Evolutionary conservation across 192 early-diverging fungal species (phyloP), one percentile per base, ranked within the genome.

Genomic region (Gaertneriomyces semiglobifer): DNA sequence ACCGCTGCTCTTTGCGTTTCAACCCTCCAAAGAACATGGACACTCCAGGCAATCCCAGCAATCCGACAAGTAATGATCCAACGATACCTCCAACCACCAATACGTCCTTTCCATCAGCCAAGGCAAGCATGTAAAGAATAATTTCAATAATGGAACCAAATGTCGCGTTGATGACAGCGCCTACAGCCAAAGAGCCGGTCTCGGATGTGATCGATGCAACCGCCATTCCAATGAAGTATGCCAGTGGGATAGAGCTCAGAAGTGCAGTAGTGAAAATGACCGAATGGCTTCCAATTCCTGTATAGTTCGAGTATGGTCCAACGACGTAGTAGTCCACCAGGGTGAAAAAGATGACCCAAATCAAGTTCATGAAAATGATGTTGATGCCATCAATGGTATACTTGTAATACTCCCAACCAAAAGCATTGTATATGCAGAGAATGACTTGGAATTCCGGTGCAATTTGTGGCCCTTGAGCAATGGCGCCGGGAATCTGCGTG

Each of bases 81-180:
- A 98, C 89, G 63, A 98, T 74, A 12, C 90, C 84, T 41, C 96
- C 96, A 74, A 95, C 93, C 0, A 94, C 92, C 43, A 98, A 83
- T 42, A 76, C 68, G 42, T 85, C 85, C 76, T 95, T 95, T 25
- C 93, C 94, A 71, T 92, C 81, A 56, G 86, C 87, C 70, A 98
- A 74, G 6, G 93, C 94, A 12, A 97, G 86, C 6, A 86, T 77
- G 77, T 97, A 97, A 42, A 98, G 82, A 55, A 96, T 93, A 58
- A 96, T 90, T 76, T 98, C 96, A 64, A 98, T 90, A 40, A 98
- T 96, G 38, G 86, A 89, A 42, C 95, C 96, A 74, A 98, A 98
- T 0, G 96, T 95, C 4, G 96, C 96, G 74, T 98, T 98, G 72
- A 97, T 91, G 44, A 96, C 94, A 0, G 94, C 91, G 20, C 94